A percentile compares a stretch with the other conserved stretches of the same genome.
These are phyloP conservation scores for Myxozyma neotropica DNA, from an alignment of 805 yeast genomes.

Conservation along the genomic window DNA sequence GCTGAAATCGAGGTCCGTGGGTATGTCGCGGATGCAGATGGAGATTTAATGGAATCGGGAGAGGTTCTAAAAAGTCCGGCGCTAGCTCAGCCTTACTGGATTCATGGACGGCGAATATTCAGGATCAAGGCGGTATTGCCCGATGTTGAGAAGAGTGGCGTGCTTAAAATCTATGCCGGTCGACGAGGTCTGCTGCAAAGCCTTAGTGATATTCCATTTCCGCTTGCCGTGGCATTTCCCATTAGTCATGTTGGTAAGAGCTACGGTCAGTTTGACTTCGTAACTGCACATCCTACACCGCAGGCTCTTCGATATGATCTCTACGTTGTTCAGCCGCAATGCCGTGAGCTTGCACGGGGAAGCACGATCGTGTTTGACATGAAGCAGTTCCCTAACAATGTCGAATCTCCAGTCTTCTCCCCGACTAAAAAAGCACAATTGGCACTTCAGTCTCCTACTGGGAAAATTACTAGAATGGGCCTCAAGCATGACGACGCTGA, in stretches of 20 bases:
- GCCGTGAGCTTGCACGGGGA: slow-evolving; percentile 57
- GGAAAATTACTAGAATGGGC: slow-evolving; percentile 63
- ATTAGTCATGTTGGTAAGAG: slow-evolving; percentile 33
- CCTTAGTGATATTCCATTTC: slow-evolving; percentile 25
- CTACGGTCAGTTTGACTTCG: slow-evolving; percentile 61
- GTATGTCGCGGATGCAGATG: slow-evolving; percentile 23
- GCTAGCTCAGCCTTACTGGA: slow-evolving; percentile 79
- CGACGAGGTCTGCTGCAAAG: slow-evolving; percentile 49
- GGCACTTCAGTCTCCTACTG: slow-evolving; percentile 83
- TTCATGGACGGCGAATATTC: slow-evolving; percentile 62
- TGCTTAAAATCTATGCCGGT: slow-evolving; percentile 74
- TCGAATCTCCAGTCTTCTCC: slow-evolving; percentile 19
- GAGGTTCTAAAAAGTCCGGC: slow-evolving; percentile 52
- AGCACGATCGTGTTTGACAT: slow-evolving; percentile 68
- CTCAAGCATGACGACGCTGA: slow-evolving; percentile 49
- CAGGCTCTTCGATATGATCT: slow-evolving; percentile 70
- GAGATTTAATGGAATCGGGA: slow-evolving; percentile 44
- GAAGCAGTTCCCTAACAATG: slow-evolving; percentile 55
- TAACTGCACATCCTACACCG: slow-evolving; percentile 71
- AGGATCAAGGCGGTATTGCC: slow-evolving; percentile 84
- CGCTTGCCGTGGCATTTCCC: slow-evolving; percentile 45
- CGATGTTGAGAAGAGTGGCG: slow-evolving; percentile 65
- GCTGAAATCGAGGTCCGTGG: slow-evolving; percentile 46
- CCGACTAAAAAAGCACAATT: slow-evolving; percentile 48
- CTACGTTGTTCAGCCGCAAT: slow-evolving; percentile 85